A percentile compares a stretch with the other conserved stretches of the same genome.
Conservation (phyloP, 768 basidiomycete species). For the Gyrodon lividus region DNA sequence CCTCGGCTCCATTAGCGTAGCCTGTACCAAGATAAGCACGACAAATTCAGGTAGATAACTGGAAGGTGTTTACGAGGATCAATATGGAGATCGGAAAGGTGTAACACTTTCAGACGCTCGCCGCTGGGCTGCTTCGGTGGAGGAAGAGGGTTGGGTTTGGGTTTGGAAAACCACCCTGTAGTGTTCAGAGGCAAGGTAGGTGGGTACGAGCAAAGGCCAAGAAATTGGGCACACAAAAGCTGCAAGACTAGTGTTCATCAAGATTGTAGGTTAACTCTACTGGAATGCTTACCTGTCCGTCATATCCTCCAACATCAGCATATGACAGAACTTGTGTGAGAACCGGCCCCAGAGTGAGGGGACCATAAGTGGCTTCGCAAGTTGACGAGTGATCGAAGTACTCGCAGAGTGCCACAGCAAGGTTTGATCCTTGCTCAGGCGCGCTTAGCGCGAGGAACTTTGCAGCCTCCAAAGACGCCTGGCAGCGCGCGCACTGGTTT, state of each 20-base stretch:
- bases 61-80: conserved; percentile 55
- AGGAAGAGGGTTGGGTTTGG: conserved; percentile 71
- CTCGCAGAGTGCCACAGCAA: conserved; percentile 62
- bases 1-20: conserved; percentile 67
- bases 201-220: conserved; percentile 54
- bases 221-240: conserved; percentile 62
- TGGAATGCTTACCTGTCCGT: conserved; percentile 55
- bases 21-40: conserved; percentile 38
- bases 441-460: conserved; percentile 67
- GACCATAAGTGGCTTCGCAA: conserved; percentile 50
- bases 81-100: conserved; percentile 76
- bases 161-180: conserved; percentile 71
- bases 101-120: conserved; percentile 66
- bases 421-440: conserved; percentile 56
- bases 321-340: conserved; percentile 72
- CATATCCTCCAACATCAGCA: conserved; percentile 68
- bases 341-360: conserved; percentile 51
- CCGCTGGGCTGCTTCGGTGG: conserved; percentile 57
- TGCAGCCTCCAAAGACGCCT: conserved; percentile 56
- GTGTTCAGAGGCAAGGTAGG: conserved; percentile 60
- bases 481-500: conserved; percentile 58
- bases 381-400: conserved; percentile 49
- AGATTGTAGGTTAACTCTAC: not conserved
- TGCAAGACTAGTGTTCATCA: conserved; percentile 17
- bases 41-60: not conserved